phyloP scores from a whole-genome alignment of 2,329 filamentous ascomycete species.

The Cordyceps cicadae region DNA sequence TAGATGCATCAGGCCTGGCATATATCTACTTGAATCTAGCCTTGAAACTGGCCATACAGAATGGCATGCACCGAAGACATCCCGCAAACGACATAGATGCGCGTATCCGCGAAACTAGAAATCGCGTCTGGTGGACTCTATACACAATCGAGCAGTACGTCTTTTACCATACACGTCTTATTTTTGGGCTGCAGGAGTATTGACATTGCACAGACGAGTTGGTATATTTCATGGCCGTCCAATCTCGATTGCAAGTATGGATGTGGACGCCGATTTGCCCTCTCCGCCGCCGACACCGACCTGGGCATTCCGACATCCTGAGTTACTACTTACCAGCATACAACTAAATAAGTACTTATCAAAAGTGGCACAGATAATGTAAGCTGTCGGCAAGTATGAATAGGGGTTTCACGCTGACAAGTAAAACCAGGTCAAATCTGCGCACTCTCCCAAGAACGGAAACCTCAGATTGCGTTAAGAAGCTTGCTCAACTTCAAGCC shows the following conservation, averaged over 20 bases:
- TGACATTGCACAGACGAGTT: conserved; percentile 33
- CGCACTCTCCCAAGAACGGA: conserved; percentile 25
- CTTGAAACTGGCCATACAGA: conserved; percentile 49
- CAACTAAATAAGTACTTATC: conserved; percentile 28
- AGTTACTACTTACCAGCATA: conserved; percentile 37
- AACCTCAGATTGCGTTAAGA: conserved; percentile 24
- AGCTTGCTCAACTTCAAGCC: conserved; percentile 28
- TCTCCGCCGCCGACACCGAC: conserved; percentile 34
- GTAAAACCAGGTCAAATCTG: conserved; percentile 23
- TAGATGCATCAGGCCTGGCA: conserved; percentile 47
- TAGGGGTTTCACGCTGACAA: conserved; percentile 7
- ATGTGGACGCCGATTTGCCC: conserved; percentile 47
- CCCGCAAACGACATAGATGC: conserved; percentile 38
- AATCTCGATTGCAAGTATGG: conserved; percentile 41
- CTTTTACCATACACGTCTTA: neutral
- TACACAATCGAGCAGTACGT: conserved; percentile 48
- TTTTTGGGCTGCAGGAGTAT: neutral
- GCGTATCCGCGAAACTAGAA: conserved; percentile 42
- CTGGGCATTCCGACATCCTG: conserved; percentile 33
- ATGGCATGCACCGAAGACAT: conserved; percentile 50
- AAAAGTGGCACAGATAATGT: conserved; percentile 33
- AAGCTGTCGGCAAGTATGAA: conserved; percentile 6
- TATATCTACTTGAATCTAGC: conserved; percentile 50
- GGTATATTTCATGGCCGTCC: conserved; percentile 49
- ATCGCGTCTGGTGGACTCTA: conserved; percentile 49